phyloP scores from a whole-genome alignment of 2,329 filamentous ascomycete genomes.

The Juglanconis sp. region DNA sequence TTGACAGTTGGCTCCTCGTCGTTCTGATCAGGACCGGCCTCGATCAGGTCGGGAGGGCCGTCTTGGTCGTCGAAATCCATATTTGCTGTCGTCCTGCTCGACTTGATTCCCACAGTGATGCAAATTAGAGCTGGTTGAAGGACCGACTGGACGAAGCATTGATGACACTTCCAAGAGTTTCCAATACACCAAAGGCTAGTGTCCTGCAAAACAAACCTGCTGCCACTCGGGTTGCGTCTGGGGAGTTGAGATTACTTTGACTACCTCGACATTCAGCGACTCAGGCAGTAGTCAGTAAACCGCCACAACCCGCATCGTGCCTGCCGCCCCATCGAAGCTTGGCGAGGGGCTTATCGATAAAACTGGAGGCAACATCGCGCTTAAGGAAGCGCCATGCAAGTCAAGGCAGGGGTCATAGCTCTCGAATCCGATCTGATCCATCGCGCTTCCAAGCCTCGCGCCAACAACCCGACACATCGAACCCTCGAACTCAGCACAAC shows the following conservation, averaged over 20 bases:
- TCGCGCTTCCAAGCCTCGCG: not conserved
- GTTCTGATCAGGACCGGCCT: conserved; percentile 38
- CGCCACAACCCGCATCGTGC: no score
- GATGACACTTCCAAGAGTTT: not conserved
- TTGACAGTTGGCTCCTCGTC: conserved; percentile 56
- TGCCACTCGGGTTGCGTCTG: no score
- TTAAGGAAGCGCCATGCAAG: no score
- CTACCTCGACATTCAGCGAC: no score
- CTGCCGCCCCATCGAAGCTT: no score
- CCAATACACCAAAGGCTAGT: no score
- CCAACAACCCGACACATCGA: not conserved
- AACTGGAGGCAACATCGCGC: not conserved
- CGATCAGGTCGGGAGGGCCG: conserved; percentile 61
- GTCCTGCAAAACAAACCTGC: no score
- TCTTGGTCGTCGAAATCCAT: conserved; percentile 66
- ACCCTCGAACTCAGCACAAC: not conserved
- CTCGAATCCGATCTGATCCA: no score
- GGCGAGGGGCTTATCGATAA: not conserved
- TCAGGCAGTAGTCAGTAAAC: no score
- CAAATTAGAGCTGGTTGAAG: not conserved
- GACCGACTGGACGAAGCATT: not conserved
- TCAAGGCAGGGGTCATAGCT: not conserved
- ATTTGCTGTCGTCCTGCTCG: conserved; percentile 8
- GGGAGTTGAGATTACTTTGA: no score
- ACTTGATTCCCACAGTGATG: not conserved